These are phyloP conservation scores for Metschnikowia baotianmanensis DNA, from an alignment of 805 yeast species.

Conservation along the genomic window DNA sequence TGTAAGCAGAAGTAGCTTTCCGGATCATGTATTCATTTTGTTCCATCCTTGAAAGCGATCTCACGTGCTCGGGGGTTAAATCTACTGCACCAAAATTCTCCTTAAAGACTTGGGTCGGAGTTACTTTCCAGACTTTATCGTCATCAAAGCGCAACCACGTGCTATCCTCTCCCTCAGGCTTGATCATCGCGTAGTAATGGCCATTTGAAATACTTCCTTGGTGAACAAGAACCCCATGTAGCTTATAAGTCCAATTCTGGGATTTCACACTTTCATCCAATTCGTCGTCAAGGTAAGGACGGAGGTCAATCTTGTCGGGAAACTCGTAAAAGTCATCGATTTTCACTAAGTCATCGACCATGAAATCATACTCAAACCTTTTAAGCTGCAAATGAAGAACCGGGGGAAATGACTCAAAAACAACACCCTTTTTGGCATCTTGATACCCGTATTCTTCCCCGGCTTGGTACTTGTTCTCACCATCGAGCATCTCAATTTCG, in stretches of 20 bases:
- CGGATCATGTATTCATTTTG: constrained; percentile 61
- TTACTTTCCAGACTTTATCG: constrained; percentile 87
- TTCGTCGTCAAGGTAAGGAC: constrained; percentile 70
- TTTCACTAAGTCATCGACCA: constrained; percentile 82
- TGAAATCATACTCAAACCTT: constrained; percentile 91
- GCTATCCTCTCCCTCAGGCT: constrained; percentile 56
- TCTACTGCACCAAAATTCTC: constrained; percentile 87
- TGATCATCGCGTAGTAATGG: constrained; percentile 92
- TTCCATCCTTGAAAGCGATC: constrained; percentile 54
- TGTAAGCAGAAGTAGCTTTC: constrained; percentile 92
- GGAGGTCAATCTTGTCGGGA: constrained; percentile 77
- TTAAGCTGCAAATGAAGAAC: constrained; percentile 91
- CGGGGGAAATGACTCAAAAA: constrained; percentile 85
- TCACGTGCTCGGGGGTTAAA: constrained; percentile 46
- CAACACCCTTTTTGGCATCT: constrained; percentile 96
- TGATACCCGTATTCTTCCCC: constrained; percentile 81
- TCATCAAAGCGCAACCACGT: constrained; percentile 93
- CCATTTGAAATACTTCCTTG: constrained; percentile 96
- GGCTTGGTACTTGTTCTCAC: constrained; percentile 95
- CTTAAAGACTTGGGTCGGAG: constrained; percentile 80
- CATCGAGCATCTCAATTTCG: constrained; percentile 84
- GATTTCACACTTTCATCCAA: constrained; percentile 36
- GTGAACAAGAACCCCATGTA: constrained; percentile 95
- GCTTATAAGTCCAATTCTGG: constrained; percentile 72
- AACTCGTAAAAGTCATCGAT: constrained; percentile 91